Base-by-base conservation (phyloP, 129 eudicot species). In the Apium graveolens region DNA sequence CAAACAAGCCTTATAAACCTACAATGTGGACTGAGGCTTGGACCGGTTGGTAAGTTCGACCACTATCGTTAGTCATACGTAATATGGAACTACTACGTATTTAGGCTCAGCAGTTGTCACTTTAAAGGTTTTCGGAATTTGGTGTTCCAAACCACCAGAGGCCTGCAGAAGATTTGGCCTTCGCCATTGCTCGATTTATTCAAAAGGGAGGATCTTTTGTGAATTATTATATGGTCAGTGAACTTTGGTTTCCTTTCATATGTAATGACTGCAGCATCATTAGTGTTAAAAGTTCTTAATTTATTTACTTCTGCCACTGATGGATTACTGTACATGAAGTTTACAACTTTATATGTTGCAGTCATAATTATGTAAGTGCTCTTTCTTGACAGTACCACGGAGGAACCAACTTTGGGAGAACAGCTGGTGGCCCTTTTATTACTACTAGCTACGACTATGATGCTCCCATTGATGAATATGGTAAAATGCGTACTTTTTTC, bases 361-460 rank as follows among this genome's bases (percentile, higher is more conserved):
- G n/a, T 12, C 46, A 24, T 5, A 39, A 35, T 26, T 16, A 26
- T 70, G 66, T 57, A 62, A 72, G 41, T 62, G 45, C 51, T 17
- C 63, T 43, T 74, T 79, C 35, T 34, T 14, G 55, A 55, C 78
- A 95, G 99, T 95, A 91, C 83, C 99, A 95, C 9, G 99, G 99
- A 69, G 99, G 99, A 81, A 92, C 97, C 31, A 95, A 95, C 86
- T 95, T 95, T 63, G 99, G 99, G 62, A 85, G 99, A 82, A 88
- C 99, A n/a, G 90, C 99, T 5, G 99, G 99, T 73, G 99, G 99
- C 76, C 99, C 99, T 76, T 95, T 95, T 73, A 87, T 95, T 75
- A 95, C 99, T n/a, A 95, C 99, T 78, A 95, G 99, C 88, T 95
- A 95, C 31, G 99, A 95, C 74, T 95, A 90, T 75, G 99, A 95